These are phyloP conservation scores for Corymbia maculata DNA, from an alignment of 345 rosid species.

Conservation along the genomic window DNA sequence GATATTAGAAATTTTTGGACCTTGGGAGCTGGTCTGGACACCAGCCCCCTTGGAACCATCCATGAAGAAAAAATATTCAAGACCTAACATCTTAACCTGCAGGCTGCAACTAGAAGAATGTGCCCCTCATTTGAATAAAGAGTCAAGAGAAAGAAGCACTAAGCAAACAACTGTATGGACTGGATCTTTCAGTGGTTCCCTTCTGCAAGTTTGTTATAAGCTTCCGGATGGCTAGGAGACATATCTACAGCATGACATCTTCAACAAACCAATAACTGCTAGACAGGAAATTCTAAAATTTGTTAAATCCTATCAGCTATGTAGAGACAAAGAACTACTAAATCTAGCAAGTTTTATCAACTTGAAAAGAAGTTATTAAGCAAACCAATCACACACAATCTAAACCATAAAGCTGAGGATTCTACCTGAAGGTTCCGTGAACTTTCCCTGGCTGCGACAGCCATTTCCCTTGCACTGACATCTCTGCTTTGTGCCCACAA, in stretches of 20 bases:
- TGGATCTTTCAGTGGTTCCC: neutral
- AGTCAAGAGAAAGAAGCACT: neutral
- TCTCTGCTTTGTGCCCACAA: constrained; percentile 52
- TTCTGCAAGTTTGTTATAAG: neutral
- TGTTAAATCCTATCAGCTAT: neutral
- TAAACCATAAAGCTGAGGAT: neutral
- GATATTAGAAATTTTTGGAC: neutral
- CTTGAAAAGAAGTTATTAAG: neutral
- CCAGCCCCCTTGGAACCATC: neutral
- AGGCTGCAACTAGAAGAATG: neutral
- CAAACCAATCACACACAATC: neutral
- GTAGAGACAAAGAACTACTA: neutral
- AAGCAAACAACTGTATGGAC: neutral
- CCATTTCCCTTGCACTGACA: constrained; percentile 69
- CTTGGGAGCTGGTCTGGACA: neutral
- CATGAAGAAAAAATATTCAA: neutral
- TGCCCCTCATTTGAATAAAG: neutral
- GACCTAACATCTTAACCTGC: neutral
- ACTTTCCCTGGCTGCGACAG: constrained; percentile 89
- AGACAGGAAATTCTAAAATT: neutral
- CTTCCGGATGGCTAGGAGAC: neutral
- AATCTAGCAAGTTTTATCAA: neutral
- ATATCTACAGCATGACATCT: neutral
- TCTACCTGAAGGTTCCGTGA: constrained; percentile 87
- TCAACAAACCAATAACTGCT: neutral